phyloP scores from a whole-genome alignment of 1,139 yeast genomes.

The Oligophagozyma castellii region DNA sequence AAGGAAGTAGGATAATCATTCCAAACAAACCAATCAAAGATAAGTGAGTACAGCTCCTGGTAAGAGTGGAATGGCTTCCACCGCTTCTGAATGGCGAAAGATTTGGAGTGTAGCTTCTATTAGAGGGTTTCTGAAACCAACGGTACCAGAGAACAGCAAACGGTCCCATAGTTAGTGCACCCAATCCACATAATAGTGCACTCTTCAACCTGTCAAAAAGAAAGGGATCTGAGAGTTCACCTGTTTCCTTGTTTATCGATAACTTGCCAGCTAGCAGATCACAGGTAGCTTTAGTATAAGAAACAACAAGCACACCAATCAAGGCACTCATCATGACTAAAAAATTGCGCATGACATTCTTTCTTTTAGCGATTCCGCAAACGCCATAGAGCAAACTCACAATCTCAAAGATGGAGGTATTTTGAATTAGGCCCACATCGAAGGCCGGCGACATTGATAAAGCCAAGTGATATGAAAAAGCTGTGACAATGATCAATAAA shows the following conservation, averaged over 20 bases:
- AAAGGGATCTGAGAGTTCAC: slow-evolving; percentile 20
- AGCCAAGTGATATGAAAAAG: slow-evolving; percentile 11
- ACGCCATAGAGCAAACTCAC: slow-evolving; percentile 14
- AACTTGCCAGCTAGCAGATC: slow-evolving; percentile 17
- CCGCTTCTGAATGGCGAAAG: no score
- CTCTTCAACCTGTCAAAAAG: slow-evolving; percentile 21
- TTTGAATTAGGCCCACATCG: slow-evolving; percentile 17
- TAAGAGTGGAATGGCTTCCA: slow-evolving; percentile 9
- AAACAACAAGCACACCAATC: slow-evolving; percentile 11
- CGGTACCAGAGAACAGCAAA: slow-evolving; percentile 14
- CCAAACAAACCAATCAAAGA: slow-evolving; percentile 13
- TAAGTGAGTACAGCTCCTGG: slow-evolving; percentile 12
- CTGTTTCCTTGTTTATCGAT: slow-evolving; percentile 15
- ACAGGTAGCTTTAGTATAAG: slow-evolving; percentile 18
- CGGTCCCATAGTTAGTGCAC: slow-evolving; percentile 18
- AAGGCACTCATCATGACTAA: slow-evolving; percentile 7
- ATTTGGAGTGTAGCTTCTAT: slow-evolving; percentile 8
- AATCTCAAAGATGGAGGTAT: slow-evolving; percentile 16
- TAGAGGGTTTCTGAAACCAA: slow-evolving; percentile 8
- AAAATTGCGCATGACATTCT: slow-evolving; percentile 7
- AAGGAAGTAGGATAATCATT: slow-evolving; percentile 13
- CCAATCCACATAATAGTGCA: slow-evolving; percentile 17
- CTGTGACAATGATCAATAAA: slow-evolving; percentile 6
- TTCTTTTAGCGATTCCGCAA: slow-evolving; percentile 7
- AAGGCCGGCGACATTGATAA: slow-evolving; percentile 16